These are phyloP conservation scores for Melampsora abietis-canadensis DNA, from an alignment of 1,284 basidiomycete genomes.

Conservation along the genomic window DNA sequence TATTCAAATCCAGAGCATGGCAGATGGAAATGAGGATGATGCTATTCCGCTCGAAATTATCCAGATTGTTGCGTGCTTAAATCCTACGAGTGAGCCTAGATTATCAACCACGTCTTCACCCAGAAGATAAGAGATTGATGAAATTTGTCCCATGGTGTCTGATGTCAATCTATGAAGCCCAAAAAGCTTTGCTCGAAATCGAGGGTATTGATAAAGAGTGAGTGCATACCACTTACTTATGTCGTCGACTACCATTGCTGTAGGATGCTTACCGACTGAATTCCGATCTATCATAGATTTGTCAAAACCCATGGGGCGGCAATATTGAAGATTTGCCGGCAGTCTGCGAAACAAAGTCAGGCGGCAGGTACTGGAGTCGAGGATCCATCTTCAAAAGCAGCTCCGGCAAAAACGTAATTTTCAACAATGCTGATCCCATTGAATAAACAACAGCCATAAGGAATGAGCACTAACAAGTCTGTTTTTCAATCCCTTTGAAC, in stretches of 20 bases:
- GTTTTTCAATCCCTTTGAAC: no score
- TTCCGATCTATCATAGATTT: background rate
- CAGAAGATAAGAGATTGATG: no score
- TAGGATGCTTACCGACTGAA: background rate
- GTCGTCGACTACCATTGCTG: background rate
- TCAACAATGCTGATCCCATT: background rate
- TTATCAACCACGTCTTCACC: no score
- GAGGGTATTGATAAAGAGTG: background rate
- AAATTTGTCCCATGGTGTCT: no score
- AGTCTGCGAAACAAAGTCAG: background rate
- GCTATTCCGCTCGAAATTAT: background rate
- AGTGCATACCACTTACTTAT: background rate
- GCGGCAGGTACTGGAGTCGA: background rate
- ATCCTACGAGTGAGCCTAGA: background rate
- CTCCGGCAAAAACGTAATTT: background rate
- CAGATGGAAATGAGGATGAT: background rate
- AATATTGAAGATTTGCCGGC: background rate
- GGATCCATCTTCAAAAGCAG: background rate
- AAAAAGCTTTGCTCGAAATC: background rate
- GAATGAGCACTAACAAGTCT: no score
- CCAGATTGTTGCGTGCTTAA: background rate
- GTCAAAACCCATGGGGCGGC: background rate
- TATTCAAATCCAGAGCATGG: background rate
- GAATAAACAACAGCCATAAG: no score
- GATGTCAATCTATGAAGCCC: background rate